These are phyloP conservation scores for Xylariaceae sp. DNA, from an alignment of 2,329 filamentous ascomycete species.

Conservation along the genomic window DNA sequence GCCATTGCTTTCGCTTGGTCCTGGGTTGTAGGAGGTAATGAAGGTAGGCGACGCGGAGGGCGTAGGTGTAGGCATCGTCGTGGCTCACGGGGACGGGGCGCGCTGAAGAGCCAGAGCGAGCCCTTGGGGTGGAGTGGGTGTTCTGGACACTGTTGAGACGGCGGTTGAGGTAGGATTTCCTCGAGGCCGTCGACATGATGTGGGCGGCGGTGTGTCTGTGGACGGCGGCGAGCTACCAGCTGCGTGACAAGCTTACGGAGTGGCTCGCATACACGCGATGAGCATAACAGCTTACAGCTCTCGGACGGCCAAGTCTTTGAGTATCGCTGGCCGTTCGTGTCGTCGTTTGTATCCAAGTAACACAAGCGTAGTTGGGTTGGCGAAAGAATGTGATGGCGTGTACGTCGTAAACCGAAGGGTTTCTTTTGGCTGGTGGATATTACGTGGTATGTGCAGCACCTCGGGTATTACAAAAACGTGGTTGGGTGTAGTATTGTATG, in stretches of 20 bases:
- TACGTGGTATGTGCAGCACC: no score
- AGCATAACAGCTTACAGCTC: constrained; percentile 13
- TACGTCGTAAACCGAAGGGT: no score
- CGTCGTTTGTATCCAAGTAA: no score
- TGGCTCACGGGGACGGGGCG: constrained; percentile 51
- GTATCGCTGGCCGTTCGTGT: no score
- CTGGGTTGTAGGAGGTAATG: constrained; percentile 91
- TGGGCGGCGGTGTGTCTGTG: constrained; percentile 2
- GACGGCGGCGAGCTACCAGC: constrained; percentile 1
- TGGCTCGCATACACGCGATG: no score
- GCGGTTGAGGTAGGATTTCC: constrained; percentile 21
- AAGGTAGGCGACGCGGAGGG: constrained; percentile 86
- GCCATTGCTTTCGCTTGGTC: constrained; percentile 84
- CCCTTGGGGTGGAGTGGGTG: not conserved
- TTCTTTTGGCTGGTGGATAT: no score
- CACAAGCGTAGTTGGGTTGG: no score
- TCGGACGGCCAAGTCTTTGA: no score
- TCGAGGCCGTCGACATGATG: constrained; percentile 20
- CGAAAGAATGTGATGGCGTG: no score
- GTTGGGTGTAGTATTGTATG: no score
- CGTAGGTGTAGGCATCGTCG: constrained; percentile 88
- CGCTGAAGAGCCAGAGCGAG: constrained; percentile 38
- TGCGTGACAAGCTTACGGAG: no score
- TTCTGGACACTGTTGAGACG: constrained; percentile 54
- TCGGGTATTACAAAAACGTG: no score